Conservation (phyloP, 2,329 filamentous ascomycete species). For the Aspergillus terreus region DNA sequence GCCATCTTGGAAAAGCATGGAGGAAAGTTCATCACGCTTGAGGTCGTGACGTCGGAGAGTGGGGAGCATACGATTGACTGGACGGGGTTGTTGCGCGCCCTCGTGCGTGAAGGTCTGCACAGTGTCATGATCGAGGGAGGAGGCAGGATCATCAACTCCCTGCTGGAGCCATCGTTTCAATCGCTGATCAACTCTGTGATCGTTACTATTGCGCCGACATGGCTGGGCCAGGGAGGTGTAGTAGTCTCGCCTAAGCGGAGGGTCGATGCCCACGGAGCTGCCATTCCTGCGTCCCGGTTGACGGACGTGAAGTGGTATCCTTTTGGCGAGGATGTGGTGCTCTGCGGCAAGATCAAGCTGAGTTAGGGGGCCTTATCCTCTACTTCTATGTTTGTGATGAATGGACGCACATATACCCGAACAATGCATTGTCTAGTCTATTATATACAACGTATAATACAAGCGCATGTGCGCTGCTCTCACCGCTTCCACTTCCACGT, state of each 20-base stretch:
- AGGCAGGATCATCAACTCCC: conserved; percentile 72
- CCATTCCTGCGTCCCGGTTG: conserved; percentile 58
- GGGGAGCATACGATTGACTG: conserved; percentile 46
- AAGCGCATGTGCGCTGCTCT: neutral
- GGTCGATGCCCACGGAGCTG: conserved; percentile 46
- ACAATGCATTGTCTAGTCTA: neutral
- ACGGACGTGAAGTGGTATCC: conserved; percentile 68
- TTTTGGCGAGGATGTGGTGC: conserved; percentile 73
- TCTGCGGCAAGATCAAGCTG: conserved; percentile 61
- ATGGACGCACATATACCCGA: neutral
- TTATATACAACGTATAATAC: neutral
- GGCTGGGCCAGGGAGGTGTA: conserved; percentile 77
- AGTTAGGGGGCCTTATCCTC: neutral
- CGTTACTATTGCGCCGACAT: conserved; percentile 82
- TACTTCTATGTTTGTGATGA: neutral
- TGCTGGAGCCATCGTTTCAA: conserved; percentile 59
- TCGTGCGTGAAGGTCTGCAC: conserved; percentile 56
- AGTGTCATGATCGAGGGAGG: conserved; percentile 94
- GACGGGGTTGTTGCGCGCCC: conserved; percentile 54
- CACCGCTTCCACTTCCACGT: conserved; percentile 14
- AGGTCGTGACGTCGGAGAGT: conserved; percentile 10
- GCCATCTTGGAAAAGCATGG: conserved; percentile 25
- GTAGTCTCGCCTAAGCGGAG: conserved; percentile 66
- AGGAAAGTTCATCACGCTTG: conserved; percentile 28
- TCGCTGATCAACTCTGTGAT: conserved; percentile 69